Conservation (phyloP, 768 basidiomycete genomes). For the Amanita polypyramis region DNA sequence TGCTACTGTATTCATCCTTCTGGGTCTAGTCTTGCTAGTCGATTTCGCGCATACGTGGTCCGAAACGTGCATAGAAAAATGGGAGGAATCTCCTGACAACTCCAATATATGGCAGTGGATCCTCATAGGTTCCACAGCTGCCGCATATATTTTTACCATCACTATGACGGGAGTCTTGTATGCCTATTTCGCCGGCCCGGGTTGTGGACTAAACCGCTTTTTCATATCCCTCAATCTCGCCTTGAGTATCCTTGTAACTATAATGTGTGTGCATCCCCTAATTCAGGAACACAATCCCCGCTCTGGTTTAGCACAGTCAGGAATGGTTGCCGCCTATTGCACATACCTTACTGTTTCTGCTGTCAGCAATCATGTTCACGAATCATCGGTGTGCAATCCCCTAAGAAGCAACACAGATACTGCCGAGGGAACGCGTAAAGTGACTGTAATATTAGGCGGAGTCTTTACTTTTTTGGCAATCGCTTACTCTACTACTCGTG, state of each 20-base stretch:
- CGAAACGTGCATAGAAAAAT: conserved; percentile 91
- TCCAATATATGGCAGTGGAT: conserved; percentile 96
- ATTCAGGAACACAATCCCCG: conserved; percentile 91
- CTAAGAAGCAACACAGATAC: conserved; percentile 48
- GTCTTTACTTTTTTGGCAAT: conserved; percentile 97
- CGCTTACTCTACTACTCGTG: conserved; percentile 92
- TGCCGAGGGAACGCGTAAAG: conserved; percentile 63
- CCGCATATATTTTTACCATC: conserved; percentile 77
- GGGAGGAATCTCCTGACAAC: conserved; percentile 64
- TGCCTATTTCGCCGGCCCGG: conserved; percentile 80
- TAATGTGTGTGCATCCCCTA: conserved; percentile 72
- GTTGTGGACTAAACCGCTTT: conserved; percentile 89
- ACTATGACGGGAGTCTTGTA: conserved; percentile 84
- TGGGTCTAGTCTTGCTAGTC: conserved; percentile 93
- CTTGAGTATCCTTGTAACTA: conserved; percentile 67
- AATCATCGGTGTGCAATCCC: conserved; percentile 73
- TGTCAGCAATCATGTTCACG: conserved; percentile 83
- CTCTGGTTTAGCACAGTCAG: conserved; percentile 89
- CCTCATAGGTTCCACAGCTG: conserved; percentile 85
- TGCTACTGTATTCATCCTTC: conserved; percentile 89
- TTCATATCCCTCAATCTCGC: conserved; percentile 94
- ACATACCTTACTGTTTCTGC: conserved; percentile 93
- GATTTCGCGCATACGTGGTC: conserved; percentile 99
- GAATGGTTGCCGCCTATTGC: conserved; percentile 97
- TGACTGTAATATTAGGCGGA: conserved; percentile 83